Evolutionary conservation across 2,329 filamentous ascomycete genomes (phyloP).

Genomic region (Aspergillus tamarii): DNA sequence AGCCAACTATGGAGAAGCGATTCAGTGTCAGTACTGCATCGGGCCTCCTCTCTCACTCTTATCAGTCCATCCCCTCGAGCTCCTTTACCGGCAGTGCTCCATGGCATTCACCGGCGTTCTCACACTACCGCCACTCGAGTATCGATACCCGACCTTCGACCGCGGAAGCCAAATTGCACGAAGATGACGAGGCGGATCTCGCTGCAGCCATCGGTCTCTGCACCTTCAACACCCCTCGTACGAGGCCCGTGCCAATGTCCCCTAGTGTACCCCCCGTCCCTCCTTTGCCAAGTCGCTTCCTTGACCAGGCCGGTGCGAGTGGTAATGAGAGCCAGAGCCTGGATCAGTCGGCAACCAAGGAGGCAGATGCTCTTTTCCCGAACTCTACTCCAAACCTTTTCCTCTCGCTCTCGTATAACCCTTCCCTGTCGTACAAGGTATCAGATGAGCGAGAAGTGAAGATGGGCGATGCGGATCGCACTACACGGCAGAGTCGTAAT

Average conservation of each 20-base stretch:
- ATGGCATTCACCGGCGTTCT: conserved; percentile 49
- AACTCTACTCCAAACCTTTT: conserved; percentile 45
- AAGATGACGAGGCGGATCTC: conserved; percentile 83
- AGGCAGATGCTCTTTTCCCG: conserved; percentile 35
- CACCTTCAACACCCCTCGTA: conserved; percentile 81
- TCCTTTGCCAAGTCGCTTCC: conserved; percentile 78
- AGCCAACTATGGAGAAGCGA: conserved; percentile 58
- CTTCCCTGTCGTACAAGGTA: conserved; percentile 51
- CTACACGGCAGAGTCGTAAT: conserved; percentile 38
- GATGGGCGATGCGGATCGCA: conserved; percentile 64
- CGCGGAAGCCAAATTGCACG: conserved; percentile 73
- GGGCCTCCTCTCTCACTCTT: conserved; percentile 70
- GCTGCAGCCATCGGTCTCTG: conserved; percentile 88
- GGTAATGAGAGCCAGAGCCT: conserved; percentile 61
- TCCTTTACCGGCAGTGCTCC: conserved; percentile 60
- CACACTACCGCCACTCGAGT: conserved; percentile 72
- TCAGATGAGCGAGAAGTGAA: conserved; percentile 64
- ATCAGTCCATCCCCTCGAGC: conserved; percentile 69
- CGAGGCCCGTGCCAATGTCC: conserved; percentile 64
- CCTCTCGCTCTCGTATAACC: conserved; percentile 47
- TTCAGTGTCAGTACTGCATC: conserved; percentile 53
- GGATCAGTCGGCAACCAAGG: conserved; percentile 50
- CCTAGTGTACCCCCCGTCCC: conserved; percentile 84
- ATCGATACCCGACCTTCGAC: conserved; percentile 77
- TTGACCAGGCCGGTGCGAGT: conserved; percentile 63